phyloP scores from a whole-genome alignment of 805 yeast species.

The Saturnispora dispora region DNA sequence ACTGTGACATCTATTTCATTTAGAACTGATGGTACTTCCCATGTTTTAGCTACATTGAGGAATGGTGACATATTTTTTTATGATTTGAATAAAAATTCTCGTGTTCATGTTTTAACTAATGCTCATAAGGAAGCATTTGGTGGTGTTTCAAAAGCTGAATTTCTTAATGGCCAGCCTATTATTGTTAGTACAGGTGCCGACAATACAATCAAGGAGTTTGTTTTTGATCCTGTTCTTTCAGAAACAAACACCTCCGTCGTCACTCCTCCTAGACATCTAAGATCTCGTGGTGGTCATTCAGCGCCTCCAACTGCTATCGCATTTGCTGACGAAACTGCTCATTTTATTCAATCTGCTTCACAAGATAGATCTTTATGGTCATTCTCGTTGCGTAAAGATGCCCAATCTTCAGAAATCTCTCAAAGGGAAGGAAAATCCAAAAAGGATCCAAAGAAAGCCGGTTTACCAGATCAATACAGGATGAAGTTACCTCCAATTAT shows the following conservation, averaged over 20 bases:
- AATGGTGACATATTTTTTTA: slow-evolving; percentile 82
- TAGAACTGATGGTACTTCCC: slow-evolving; percentile 84
- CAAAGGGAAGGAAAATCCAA: slow-evolving; percentile 48
- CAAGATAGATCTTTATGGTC: slow-evolving; percentile 83
- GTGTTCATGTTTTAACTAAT: slow-evolving; percentile 66
- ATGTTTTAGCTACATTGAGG: slow-evolving; percentile 67
- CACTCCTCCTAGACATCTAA: slow-evolving; percentile 81
- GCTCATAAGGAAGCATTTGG: slow-evolving; percentile 70
- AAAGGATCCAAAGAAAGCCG: slow-evolving; percentile 45
- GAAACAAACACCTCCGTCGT: slow-evolving; percentile 54
- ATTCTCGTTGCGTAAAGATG: slow-evolving; percentile 88
- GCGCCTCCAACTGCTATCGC: slow-evolving; percentile 71
- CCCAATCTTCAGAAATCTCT: slow-evolving; percentile 90
- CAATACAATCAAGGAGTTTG: slow-evolving; percentile 79
- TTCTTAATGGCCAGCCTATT: slow-evolving; percentile 87
- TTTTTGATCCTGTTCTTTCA: slow-evolving; percentile 84
- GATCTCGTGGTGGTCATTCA: slow-evolving; percentile 97
- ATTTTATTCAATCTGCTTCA: slow-evolving; percentile 78
- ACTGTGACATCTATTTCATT: slow-evolving; percentile 61
- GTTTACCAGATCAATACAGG: slow-evolving; percentile 41
- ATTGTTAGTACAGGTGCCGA: slow-evolving; percentile 87
- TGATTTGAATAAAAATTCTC: slow-evolving; percentile 61
- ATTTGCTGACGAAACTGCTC: slow-evolving; percentile 71
- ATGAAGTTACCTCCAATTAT: slow-evolving; percentile 74
- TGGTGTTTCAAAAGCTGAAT: slow-evolving; percentile 65